Evolutionary conservation across 306 rosid genomes (phyloP).

Genomic region (Canavalia gladiata): DNA sequence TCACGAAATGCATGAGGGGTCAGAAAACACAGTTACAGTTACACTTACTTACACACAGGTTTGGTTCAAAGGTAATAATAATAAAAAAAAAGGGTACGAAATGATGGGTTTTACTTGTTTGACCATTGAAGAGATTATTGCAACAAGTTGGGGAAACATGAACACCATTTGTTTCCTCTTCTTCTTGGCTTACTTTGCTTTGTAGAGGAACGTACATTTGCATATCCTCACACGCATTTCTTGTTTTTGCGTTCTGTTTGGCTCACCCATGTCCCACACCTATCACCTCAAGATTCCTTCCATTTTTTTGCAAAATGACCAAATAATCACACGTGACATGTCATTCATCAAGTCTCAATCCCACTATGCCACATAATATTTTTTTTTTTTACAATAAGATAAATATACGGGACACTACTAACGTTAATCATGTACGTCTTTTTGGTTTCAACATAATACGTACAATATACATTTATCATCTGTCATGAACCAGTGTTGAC

Average conservation of each 20-base stretch:
- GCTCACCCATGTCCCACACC: constrained; percentile 39
- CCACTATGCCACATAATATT: constrained; percentile 24
- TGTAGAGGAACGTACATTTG: neutral
- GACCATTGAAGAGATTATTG: constrained; percentile 52
- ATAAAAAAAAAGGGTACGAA: constrained; percentile 16
- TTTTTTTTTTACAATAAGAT: neutral
- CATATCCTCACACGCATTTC: constrained; percentile 53
- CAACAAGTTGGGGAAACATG: constrained; percentile 46
- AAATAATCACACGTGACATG: constrained; percentile 51
- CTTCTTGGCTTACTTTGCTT: constrained; percentile 23
- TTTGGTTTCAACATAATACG: constrained; percentile 36
- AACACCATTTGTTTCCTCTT: constrained; percentile 26
- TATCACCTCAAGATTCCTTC: constrained; percentile 49
- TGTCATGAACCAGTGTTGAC: constrained; percentile 45
- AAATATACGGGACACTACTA: constrained; percentile 40
- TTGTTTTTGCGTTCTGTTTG: constrained; percentile 47
- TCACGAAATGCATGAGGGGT: constrained; percentile 44
- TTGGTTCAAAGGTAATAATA: neutral
- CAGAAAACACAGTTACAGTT: constrained; percentile 20
- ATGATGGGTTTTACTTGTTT: constrained; percentile 48
- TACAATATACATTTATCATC: constrained; percentile 34
- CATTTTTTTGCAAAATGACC: constrained; percentile 36
- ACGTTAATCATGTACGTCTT: constrained; percentile 47
- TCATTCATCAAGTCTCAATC: constrained; percentile 31
- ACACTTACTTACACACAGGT: neutral